Base-by-base conservation (phyloP, 2,329 filamentous ascomycete species). In the Fusarium haematococcum region DNA sequence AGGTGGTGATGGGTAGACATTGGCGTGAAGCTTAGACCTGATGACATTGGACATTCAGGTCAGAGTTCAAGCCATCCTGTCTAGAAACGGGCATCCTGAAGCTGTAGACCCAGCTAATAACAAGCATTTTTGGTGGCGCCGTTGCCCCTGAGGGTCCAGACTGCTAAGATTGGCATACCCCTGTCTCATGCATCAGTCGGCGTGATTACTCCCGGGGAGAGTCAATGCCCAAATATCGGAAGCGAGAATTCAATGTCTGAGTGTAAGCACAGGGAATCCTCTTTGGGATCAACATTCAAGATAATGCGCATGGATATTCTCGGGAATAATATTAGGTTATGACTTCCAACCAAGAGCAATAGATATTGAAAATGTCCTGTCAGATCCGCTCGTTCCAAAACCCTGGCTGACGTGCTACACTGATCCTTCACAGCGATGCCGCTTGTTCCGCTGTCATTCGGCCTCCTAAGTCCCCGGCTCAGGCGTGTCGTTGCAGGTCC, bases 361-460 rank as follows among this genome's bases (percentile, higher is more conserved):
- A 57, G 32, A 35, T 37, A 39, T 58, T 11, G 54, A 37, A 39
- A 37, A n/a, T 13, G 11, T 58, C 33, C 16, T n/a, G 54, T 39
- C 54, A 58, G 71, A 79, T 5, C 80, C 81, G 43, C 43, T 25
- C 23, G 43, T 48, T 48, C 23, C 43, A 48, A 56, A 74, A 82
- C 11, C 58, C 75, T 9, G 77, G 68, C 72, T 85, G 84, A 69
- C 85, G 86, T 13, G 82, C 83, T 1, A 68, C 75, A 32, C 78
- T 86, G 83, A 39, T 81, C 83, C n/a, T 77, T 78, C 84, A 73
- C 85, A 86, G 75, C 80, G 82, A 16, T 30, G 45, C 25, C 45
- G 25, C 16, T 30, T 30, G 69, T 73, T 6, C 72, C 68, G 25
- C 2, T 32, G 48, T 52, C 48, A 52, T 30, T 52, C 48, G 27